Evolutionary conservation across 2,329 filamentous ascomycete genomes (phyloP).

Genomic region (Xylaria sp.): DNA sequence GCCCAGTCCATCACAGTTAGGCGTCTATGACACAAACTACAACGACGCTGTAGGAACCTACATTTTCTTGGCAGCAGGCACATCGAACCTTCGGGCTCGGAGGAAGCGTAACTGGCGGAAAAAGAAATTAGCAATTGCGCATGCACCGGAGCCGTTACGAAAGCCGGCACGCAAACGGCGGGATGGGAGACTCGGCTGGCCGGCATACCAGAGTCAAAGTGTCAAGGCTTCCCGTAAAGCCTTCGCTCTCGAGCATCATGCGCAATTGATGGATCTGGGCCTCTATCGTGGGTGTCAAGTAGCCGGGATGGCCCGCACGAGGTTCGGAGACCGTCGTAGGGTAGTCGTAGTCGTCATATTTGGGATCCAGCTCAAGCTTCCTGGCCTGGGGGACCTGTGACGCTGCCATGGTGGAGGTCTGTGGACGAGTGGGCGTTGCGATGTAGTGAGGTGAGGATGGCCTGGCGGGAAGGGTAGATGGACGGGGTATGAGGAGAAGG

Average conservation of each 20-base stretch:
- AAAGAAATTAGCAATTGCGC: conserved; percentile 28
- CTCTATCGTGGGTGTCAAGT: conserved; percentile 88
- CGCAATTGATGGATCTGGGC: conserved; percentile 89
- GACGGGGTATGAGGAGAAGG: background rate
- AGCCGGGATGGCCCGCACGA: conserved; percentile 84
- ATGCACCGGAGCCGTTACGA: background rate
- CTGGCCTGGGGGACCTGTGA: conserved; percentile 41
- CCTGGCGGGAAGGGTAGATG: background rate
- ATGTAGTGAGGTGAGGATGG: conserved; percentile 13
- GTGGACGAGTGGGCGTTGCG: conserved; percentile 10
- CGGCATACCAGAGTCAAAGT: conserved; percentile 82
- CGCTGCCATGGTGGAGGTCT: conserved; percentile 44
- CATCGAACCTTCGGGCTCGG: conserved; percentile 94
- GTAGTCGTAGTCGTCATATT: conserved; percentile 97
- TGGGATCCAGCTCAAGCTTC: conserved; percentile 76
- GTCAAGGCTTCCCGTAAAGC: conserved; percentile 86
- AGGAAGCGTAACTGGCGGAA: conserved; percentile 80
- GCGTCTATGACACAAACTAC: background rate
- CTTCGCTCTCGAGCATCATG: conserved; percentile 82
- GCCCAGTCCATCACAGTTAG: conserved; percentile 15
- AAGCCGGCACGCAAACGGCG: background rate
- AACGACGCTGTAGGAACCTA: conserved; percentile 52
- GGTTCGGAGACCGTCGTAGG: conserved; percentile 79
- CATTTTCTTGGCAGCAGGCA: conserved; percentile 87
- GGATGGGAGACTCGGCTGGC: no score